A percentile compares a stretch with the other conserved stretches of the same genome.
phyloP scores from a whole-genome alignment of 306 rosid genomes.

The Abrus pulchellus region DNA sequence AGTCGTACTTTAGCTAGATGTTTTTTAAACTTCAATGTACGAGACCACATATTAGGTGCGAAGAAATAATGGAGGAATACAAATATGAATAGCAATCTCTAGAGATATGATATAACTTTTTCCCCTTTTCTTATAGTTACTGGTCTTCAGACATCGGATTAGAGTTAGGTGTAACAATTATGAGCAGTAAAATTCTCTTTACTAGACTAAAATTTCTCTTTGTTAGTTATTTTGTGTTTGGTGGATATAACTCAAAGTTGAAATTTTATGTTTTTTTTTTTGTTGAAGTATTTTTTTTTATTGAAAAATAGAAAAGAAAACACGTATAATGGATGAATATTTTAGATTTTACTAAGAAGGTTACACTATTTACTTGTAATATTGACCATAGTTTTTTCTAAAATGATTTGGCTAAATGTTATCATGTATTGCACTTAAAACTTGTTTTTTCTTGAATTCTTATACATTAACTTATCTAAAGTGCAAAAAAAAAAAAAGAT shows the following conservation, averaged over 20 bases:
- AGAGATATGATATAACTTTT: neutral
- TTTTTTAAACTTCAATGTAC: neutral
- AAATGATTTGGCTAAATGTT: neutral
- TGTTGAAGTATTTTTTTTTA: neutral
- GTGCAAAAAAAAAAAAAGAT: neutral
- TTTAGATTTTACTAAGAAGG: neutral
- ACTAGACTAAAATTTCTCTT: no score
- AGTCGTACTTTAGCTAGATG: neutral
- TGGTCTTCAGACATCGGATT: no score
- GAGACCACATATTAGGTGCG: neutral
- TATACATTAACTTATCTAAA: neutral
- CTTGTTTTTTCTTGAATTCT: neutral
- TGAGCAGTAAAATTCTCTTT: no score
- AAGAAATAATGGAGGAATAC: neutral
- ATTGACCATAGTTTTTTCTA: neutral
- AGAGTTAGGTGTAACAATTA: no score
- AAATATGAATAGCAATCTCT: no score
- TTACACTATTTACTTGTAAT: neutral
- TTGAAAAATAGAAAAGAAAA: neutral
- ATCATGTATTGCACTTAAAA: neutral
- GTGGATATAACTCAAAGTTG: neutral
- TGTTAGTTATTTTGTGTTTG: no score
- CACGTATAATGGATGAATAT: neutral
- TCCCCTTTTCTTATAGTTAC: neutral
- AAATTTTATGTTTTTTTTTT: neutral